These are phyloP conservation scores for Symmetrospora coprosmae DNA, from an alignment of 768 basidiomycete genomes.

Conservation along the genomic window DNA sequence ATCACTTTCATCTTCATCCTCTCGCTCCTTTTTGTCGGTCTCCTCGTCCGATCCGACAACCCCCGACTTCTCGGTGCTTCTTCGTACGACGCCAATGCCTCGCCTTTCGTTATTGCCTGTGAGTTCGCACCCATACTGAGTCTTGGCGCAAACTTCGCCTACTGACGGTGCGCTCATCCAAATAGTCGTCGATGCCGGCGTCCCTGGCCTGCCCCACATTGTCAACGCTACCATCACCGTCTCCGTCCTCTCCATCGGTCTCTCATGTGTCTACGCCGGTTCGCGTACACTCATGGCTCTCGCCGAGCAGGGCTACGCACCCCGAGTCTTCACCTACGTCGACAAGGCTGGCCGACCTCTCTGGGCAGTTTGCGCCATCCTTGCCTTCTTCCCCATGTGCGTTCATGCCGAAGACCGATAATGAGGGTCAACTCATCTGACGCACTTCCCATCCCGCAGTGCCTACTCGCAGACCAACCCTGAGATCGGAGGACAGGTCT, in stretches of 20 bases:
- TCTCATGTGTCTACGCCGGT: conserved; percentile 54
- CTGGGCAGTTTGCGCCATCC: conserved; percentile 42
- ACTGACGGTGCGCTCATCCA: too few relatives aligned
- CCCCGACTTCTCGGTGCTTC: conserved; percentile 37
- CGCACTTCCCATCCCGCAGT: too few relatives aligned
- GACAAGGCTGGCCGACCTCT: conserved; percentile 52
- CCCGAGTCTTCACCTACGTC: conserved; percentile 52
- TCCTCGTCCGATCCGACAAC: conserved; percentile 33
- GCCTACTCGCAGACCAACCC: conserved; percentile 37
- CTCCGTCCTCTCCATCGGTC: conserved; percentile 50
- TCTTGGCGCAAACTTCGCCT: conserved; percentile 34
- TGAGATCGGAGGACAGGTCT: conserved; percentile 47
- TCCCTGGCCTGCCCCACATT: conserved; percentile 29
- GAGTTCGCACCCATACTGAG: conserved; percentile 21
- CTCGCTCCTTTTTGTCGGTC: conserved; percentile 37
- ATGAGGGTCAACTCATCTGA: too few relatives aligned
- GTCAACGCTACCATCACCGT: conserved; percentile 45
- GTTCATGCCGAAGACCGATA: too few relatives aligned
- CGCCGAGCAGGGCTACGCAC: conserved; percentile 53
- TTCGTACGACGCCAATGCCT: conserved; percentile 16
- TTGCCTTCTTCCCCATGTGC: conserved; percentile 28
- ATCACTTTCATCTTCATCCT: conserved; percentile 55
- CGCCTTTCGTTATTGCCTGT: conserved; percentile 24
- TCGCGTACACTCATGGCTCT: conserved; percentile 50
- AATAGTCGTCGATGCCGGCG: conserved; percentile 35